Conservation (phyloP, 805 yeast genomes). For the Limtongia smithiae region DNA sequence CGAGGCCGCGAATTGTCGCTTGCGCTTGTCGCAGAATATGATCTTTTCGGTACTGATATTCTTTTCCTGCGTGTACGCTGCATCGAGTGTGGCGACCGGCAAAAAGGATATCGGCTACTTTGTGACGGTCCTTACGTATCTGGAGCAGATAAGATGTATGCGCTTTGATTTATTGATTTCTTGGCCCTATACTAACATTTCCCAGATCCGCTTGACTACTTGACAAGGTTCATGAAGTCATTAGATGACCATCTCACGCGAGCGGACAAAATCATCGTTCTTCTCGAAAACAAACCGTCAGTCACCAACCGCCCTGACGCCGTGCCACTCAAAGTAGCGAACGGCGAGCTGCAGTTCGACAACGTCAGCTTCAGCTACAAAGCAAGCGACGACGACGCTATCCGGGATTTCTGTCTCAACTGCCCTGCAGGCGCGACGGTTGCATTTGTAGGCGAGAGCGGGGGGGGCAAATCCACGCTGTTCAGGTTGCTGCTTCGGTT, state of each 20-base stretch:
- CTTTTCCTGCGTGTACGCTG: conserved; percentile 18
- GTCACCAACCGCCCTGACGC: conserved; percentile 16
- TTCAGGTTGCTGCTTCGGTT: conserved; percentile 73
- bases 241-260: conserved; percentile 23
- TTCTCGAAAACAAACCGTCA: conserved; percentile 22
- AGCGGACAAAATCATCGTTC: conserved; percentile 20
- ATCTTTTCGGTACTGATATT: conserved; percentile 22
- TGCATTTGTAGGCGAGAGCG: conserved; percentile 93
- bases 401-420: conserved; percentile 53
- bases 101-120: conserved; percentile 21
- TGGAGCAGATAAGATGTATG: conserved; percentile 22
- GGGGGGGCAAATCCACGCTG: conserved; percentile 90
- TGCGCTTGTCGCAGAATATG: conserved; percentile 19
- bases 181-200: background rate
- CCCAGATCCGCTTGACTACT: conserved; percentile 22
- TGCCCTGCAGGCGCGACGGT: conserved; percentile 80
- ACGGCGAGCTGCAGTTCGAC: conserved; percentile 49
- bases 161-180: background rate
- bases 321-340: background rate
- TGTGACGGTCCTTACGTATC: conserved; percentile 23
- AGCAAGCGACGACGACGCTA: conserved; percentile 55
- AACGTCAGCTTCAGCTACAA: conserved; percentile 70
- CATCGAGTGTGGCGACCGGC: conserved; percentile 19
- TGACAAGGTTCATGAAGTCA: conserved; percentile 17
- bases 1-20: conserved; percentile 6